phyloP scores from a whole-genome alignment of 176 grass and related monocot genomes.

The Oryza meridionalis region DNA sequence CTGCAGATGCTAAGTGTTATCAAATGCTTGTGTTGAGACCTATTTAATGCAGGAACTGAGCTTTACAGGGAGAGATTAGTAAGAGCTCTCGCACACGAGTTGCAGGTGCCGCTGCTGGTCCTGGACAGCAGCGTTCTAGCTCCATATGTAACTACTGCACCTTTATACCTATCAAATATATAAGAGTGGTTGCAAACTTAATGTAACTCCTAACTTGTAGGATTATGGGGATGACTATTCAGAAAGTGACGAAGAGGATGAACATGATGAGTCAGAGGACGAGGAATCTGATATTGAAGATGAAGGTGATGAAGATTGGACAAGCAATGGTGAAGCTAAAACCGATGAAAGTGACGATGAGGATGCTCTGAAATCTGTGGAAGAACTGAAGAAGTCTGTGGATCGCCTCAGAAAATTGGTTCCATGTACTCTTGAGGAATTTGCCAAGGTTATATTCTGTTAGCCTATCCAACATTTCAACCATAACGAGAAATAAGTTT shows the following conservation, averaged over 20 bases:
- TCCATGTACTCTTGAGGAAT: conserved; percentile 70
- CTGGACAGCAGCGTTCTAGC: conserved; percentile 88
- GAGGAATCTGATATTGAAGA: conserved; percentile 82
- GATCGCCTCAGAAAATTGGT: conserved; percentile 71
- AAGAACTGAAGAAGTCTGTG: conserved; percentile 68
- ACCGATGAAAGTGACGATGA: conserved; percentile 81
- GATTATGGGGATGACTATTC: conserved; percentile 77
- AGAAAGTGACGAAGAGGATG: conserved; percentile 72
- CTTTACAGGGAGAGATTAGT: conserved; percentile 91
- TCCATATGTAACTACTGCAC: conserved; percentile 74
- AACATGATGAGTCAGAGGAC: conserved; percentile 72
- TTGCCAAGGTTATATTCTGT: conserved; percentile 61
- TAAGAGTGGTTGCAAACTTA: conserved; percentile 34
- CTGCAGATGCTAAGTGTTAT: conserved; percentile 15
- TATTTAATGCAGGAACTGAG: conserved; percentile 80
- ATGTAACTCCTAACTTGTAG: conserved; percentile 50
- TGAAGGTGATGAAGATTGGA: conserved; percentile 76
- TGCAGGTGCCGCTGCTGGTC: conserved; percentile 73
- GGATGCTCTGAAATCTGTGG: conserved; percentile 64
- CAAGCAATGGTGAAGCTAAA: conserved; percentile 66
- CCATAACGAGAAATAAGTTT: not conserved
- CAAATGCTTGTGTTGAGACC: conserved; percentile 29
- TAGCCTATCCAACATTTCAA: not conserved
- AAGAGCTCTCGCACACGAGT: conserved; percentile 82
- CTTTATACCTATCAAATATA: conserved; percentile 23